These are phyloP conservation scores for Trichoderma breve DNA, from an alignment of 2,329 filamentous ascomycete genomes.

Conservation along the genomic window DNA sequence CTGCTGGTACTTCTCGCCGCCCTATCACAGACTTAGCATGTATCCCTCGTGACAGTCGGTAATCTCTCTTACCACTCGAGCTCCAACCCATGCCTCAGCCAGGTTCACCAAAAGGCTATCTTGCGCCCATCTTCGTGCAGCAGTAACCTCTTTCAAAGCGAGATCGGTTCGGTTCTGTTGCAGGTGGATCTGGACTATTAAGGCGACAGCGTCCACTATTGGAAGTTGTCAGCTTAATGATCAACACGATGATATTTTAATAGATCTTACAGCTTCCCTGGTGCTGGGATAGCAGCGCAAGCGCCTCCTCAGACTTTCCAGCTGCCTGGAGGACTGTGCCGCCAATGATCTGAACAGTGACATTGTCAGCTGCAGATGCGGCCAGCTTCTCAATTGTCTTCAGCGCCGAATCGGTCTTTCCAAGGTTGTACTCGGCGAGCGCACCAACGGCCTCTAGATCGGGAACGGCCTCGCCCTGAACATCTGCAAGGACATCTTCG, in stretches of 20 bases:
- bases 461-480: slow-evolving; percentile 63
- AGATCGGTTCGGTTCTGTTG: slow-evolving; percentile 89
- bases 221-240: background rate
- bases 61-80: slow-evolving; percentile 65
- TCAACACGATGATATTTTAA: background rate
- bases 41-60: background rate
- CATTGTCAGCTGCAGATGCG: slow-evolving; percentile 66
- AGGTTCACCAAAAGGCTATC: slow-evolving; percentile 91
- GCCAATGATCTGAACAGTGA: slow-evolving; percentile 74
- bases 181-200: slow-evolving; percentile 90
- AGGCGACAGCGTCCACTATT: slow-evolving; percentile 70
- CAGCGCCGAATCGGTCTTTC: slow-evolving; percentile 61
- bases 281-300: slow-evolving; percentile 76
- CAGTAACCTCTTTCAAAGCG: slow-evolving; percentile 81
- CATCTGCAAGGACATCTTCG: slow-evolving; percentile 67
- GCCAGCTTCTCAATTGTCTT: slow-evolving; percentile 65
- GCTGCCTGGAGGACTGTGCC: slow-evolving; percentile 79
- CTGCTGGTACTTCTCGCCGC: slow-evolving; percentile 93
- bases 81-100: slow-evolving; percentile 90
- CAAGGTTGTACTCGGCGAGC: slow-evolving; percentile 65
- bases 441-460: slow-evolving; percentile 76
- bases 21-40: slow-evolving; percentile 51
- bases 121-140: slow-evolving; percentile 90
- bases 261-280: slow-evolving; percentile 71
- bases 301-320: slow-evolving; percentile 80